Conservation (phyloP, 345 rosid species). For the Rhodomyrtus tomentosa region DNA sequence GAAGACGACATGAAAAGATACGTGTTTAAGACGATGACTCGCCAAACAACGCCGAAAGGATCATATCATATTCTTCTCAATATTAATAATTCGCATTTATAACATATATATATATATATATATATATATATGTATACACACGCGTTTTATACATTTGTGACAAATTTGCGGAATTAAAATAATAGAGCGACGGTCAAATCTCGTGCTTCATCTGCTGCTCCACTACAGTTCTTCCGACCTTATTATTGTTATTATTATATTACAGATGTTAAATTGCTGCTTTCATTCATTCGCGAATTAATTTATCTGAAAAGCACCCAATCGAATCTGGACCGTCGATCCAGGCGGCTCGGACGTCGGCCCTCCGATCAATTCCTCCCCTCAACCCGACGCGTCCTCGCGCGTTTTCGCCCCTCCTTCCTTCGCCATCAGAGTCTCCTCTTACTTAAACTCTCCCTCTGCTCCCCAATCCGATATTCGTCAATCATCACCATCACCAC, state of each 20-base stretch:
- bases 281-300: too few relatives aligned
- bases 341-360: conserved; percentile 40
- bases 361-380: conserved; percentile 18
- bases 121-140: not conserved
- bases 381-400: conserved; percentile 7
- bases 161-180: not conserved
- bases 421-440: not conserved
- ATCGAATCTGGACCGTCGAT: conserved; percentile 16
- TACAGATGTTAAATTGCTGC: not conserved
- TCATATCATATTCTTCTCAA: too few relatives aligned
- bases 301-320: conserved; percentile 9
- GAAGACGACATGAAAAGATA: not conserved
- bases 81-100: too few relatives aligned
- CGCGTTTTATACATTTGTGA: too few relatives aligned
- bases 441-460: not conserved
- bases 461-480: not conserved
- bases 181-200: not conserved
- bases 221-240: not conserved
- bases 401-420: conserved; percentile 46
- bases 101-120: not conserved
- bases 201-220: not conserved
- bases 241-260: not conserved
- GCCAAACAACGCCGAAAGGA: not conserved
- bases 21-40: not conserved
- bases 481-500: not conserved